Base-by-base conservation (phyloP, 2,329 filamentous ascomycete genomes). In the Paecilomyces sp. region DNA sequence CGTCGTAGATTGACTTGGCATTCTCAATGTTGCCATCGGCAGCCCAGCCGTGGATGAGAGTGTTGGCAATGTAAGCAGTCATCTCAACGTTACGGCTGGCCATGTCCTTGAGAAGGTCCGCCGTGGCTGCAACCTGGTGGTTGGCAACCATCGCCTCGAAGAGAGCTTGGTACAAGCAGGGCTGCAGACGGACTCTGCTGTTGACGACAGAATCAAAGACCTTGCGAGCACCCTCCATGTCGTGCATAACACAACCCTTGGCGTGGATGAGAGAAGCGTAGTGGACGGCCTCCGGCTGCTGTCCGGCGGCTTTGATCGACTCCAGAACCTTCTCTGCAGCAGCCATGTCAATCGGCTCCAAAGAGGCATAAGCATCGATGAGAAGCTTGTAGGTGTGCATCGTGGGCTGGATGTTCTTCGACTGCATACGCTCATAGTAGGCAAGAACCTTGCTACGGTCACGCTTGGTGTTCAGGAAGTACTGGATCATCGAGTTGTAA, bases 401-500 rank as follows among this genome's bases (percentile, higher is more conserved):
- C 0, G 94, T 97, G 1, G 94, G 93, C 61, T 89, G 82, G 71
- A 99, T 99, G 59, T 88, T 86, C 79, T 88, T 90, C 24, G 85
- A 83, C 73, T 88, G 86, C 94, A 99, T 97, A 63, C 93, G 90
- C 76, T 96, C 88, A 72, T 96, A 97, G 82, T 97, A 99, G 33
- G 88, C 83, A 25, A 99, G 83, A 4, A 97, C 93, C 85, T 97
- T 97, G 74, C 83, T 80, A 78, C 94, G 93, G 75, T 99, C 93
- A 57, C 92, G 91, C 85, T 97, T 97, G 58, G 93, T 97, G 60
- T 91, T 96, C 66, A 97, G 82, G 85, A 97, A 99, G 80, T 96
- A 97, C 74, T 99, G 94, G 86, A 99, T 99, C 87, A 99, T 90
- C 77, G 91, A 96, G 82, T 99, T 97, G 83, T 99, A 99, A 0